Conservation (phyloP, 2,329 filamentous ascomycete genomes). For the Aspergillus novoparasiticus region DNA sequence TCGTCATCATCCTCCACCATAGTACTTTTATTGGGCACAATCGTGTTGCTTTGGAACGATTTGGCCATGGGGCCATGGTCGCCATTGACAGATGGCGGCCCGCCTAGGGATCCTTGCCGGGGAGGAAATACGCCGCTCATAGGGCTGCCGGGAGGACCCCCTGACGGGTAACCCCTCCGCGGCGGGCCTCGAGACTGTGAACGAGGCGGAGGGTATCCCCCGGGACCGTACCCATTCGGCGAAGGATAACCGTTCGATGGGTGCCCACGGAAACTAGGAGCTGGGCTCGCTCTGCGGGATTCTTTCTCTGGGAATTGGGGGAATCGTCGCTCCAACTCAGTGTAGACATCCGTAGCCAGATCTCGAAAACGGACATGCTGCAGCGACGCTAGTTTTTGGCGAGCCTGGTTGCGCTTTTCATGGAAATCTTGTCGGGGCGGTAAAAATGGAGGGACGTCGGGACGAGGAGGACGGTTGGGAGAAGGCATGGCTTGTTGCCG, state of each 20-base stretch:
- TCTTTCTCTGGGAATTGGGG: constrained; percentile 75
- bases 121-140: constrained; percentile 38
- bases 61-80: constrained; percentile 79
- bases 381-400: constrained; percentile 89
- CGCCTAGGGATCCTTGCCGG: constrained; percentile 44
- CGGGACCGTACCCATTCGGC: constrained; percentile 52
- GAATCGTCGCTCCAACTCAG: constrained; percentile 87
- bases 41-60: constrained; percentile 91
- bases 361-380: constrained; percentile 86
- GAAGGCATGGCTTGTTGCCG: constrained; percentile 69
- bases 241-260: constrained; percentile 59
- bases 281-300: constrained; percentile 69
- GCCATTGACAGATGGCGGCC: constrained; percentile 56
- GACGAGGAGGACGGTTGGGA: constrained; percentile 43
- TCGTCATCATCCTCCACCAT: constrained; percentile 96
- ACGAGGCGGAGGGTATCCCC: constrained; percentile 40
- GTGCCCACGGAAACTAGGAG: constrained; percentile 62
- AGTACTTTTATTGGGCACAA: constrained; percentile 95
- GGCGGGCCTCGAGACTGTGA: constrained; percentile 47
- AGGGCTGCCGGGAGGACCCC: constrained; percentile 38
- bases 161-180: constrained; percentile 40
- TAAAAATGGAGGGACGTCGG: constrained; percentile 68
- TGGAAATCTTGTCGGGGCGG: constrained; percentile 88
- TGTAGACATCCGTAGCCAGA: constrained; percentile 92
- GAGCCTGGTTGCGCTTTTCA: constrained; percentile 95